Evolutionary conservation across 2,329 filamentous ascomycete genomes (phyloP), one percentile per base, ranked within the genome.

Genomic region (Xylaria sp.): DNA sequence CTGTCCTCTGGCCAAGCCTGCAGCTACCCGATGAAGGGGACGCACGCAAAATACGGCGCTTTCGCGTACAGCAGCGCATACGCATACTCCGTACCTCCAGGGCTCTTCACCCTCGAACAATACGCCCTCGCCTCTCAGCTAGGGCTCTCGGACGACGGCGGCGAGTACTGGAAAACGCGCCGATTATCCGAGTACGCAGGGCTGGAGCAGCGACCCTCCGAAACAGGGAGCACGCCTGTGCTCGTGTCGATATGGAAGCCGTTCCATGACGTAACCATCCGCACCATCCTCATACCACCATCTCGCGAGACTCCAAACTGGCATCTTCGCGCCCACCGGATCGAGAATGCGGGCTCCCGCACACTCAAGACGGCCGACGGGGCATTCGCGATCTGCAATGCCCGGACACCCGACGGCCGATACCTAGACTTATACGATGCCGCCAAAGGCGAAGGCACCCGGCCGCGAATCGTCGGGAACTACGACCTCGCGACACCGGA

Each of bases 1-100:
- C 85, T 94, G 7, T 91, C 88, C 4, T 92, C 90, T 0, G 92
- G 92, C 1, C 92, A 95, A 78, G 90, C 90, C n/a, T 94, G 92
- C 79, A 90, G 92, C 78, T 94, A 94, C 77, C 90, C 92, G 0
- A 90, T 94, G 83, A 92, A 92, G 79, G 92, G 90, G 63, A 93
- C 92, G 0, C 92, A 94, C 78, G 91, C 92, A 69, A 94, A 94
- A 76, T 94, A 94, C 78, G 92, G 92, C 56, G 87, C 88, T 68
- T 94, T 94, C 76, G 91, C 91, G 6, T 94, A 94, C 80, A 92
- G 89, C 75, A 90, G 90, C 61, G 87, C 90, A 0, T 94, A 92
- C 77, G 91, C 86, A 23, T 94, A 94, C 80, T 92, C 90, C 0
- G 92, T 94, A 0, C 91, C 92, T 0, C 92, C 92, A 0, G 92